Conservation (phyloP, 306 rosid species). For the Gillenia trifoliata region DNA sequence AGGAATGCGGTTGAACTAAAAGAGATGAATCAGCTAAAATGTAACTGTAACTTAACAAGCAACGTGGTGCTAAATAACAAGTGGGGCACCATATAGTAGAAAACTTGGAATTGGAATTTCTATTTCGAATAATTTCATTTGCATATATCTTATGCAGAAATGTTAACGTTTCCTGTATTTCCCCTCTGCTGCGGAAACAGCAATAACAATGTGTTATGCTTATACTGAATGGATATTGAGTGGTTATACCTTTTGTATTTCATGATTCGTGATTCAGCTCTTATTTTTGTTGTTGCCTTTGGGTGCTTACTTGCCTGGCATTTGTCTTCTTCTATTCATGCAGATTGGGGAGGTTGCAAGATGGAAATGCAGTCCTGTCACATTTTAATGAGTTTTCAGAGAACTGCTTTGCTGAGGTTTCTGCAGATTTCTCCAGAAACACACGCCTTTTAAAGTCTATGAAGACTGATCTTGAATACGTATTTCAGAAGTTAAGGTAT, state of each 20-base stretch:
- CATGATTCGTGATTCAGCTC: background rate
- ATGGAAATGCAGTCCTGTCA: conserved; percentile 80
- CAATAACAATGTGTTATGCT: background rate
- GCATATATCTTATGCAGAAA: background rate
- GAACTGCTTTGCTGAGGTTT: conserved; percentile 60
- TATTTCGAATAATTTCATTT: background rate
- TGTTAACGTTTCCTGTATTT: background rate
- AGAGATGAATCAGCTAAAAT: background rate
- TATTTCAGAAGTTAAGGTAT: conserved; percentile 86
- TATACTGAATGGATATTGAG: background rate
- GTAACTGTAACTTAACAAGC: background rate
- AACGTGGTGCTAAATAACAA: background rate
- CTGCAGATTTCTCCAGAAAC: conserved; percentile 61
- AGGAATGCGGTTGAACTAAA: background rate
- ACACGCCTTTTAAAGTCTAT: conserved; percentile 63
- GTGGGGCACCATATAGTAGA: background rate
- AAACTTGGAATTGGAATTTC: background rate
- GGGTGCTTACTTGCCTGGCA: background rate
- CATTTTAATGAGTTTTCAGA: conserved; percentile 89
- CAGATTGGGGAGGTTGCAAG: conserved; percentile 96
- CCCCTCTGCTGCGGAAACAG: background rate
- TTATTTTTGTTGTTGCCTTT: background rate
- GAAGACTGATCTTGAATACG: conserved; percentile 85
- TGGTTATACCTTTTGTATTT: background rate
- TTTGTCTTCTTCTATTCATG: background rate